These are phyloP conservation scores for Willaertia magna DNA, from an alignment of 208 protist genomes.

Conservation along the genomic window DNA sequence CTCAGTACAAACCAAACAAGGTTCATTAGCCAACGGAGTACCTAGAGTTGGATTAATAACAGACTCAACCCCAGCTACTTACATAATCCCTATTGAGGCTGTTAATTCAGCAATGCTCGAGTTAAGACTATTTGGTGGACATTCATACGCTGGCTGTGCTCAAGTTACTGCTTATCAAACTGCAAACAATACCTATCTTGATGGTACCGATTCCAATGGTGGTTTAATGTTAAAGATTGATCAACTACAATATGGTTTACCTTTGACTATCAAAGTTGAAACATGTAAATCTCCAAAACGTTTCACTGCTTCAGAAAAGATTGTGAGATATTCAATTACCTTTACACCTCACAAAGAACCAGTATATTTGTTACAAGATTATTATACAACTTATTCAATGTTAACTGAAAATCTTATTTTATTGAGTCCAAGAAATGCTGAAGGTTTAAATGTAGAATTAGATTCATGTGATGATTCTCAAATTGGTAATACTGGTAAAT, in stretches of 20 bases:
- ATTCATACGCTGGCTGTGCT: too few relatives aligned
- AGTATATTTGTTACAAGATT: background rate
- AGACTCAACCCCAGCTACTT: background rate
- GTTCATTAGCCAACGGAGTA: background rate
- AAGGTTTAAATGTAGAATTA: background rate
- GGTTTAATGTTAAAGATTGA: background rate
- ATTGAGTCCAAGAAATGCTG: background rate
- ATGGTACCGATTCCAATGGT: background rate
- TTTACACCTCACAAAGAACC: background rate
- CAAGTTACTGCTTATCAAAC: background rate
- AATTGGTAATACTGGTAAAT: background rate
- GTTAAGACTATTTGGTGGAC: background rate
- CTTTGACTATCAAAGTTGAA: background rate
- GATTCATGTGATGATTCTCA: background rate
- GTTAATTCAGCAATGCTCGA: background rate
- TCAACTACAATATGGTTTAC: background rate
- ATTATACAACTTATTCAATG: background rate
- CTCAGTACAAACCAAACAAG: background rate
- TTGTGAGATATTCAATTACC: background rate
- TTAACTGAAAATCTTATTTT: background rate
- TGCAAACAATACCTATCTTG: background rate
- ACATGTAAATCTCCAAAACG: too few relatives aligned
- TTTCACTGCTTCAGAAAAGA: background rate
- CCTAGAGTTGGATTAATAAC: background rate
- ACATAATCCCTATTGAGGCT: background rate